Base-by-base conservation (phyloP, 2,329 filamentous ascomycete species). In the Colletotrichum limetticola region DNA sequence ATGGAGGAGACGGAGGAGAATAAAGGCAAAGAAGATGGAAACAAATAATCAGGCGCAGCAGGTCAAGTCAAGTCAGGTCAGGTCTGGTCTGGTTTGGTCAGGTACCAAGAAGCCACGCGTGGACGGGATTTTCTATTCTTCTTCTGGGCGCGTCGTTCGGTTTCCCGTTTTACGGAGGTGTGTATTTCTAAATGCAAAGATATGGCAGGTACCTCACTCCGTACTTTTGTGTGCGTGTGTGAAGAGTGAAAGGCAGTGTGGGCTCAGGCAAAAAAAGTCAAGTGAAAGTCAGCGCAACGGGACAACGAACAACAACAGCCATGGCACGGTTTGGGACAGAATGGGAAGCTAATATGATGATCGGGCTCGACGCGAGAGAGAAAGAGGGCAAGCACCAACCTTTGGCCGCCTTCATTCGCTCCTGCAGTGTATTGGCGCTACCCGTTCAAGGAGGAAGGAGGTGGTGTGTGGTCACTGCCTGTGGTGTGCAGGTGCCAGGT, bases 281-380 rank as follows among this genome's bases (percentile, higher is more conserved):
- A 19, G 42, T 63, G 42, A 69, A 62, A 24, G 42, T 63, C 42
- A 69, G 28, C 30, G 42, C 66, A 63, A 59, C 59, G 70, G 70
- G 59, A 58, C 42, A 28, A 64, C 55, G 46, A 57, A 22, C 70
- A 55, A 42, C 53, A 64, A 35, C 58, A 65, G 53, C 69, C 59
- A 70, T 37, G 59, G 60, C 28, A 65, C 35, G 59, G 59, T 55
- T 70, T 72, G 59, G 70, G 59, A 69, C 70, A 63, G 42, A 65
- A 72, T 60, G 55, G 70, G 59, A 72, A 72, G 59, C 70, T 72
- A 72, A 64, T 59, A 30, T 69, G 70, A 66, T 60, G 70, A 72
- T 72, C 70, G 66, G 60, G 70, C 66, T 60, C 59, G 49, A 64
- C 66, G 70, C 70, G 59, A 72, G 66, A 49, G 66, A 64, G 70